phyloP scores from a whole-genome alignment of 2,329 filamentous ascomycete genomes.

The Aureobasidium vineae region DNA sequence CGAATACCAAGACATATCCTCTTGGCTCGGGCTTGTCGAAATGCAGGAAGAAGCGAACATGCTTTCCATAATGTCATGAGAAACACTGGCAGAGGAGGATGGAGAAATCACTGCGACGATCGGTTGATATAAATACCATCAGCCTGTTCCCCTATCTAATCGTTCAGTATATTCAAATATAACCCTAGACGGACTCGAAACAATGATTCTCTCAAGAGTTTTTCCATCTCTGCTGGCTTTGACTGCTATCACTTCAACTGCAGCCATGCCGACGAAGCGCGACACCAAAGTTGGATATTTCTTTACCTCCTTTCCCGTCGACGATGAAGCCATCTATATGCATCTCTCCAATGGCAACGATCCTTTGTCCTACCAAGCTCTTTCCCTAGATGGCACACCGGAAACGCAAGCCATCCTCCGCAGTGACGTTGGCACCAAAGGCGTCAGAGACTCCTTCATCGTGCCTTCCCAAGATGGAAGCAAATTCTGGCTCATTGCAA shows the following conservation, averaged over 20 bases:
- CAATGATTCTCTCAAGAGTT: slow-evolving; percentile 1
- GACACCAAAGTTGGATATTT: slow-evolving; percentile 8
- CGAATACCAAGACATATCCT: neutral
- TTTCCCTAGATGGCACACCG: neutral
- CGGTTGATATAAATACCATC: slow-evolving; percentile 21
- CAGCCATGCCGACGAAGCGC: slow-evolving; percentile 11
- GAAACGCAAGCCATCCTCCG: slow-evolving; percentile 4
- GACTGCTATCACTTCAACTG: neutral
- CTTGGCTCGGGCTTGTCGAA: slow-evolving; percentile 14
- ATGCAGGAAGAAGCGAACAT: neutral
- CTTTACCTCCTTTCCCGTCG: slow-evolving; percentile 7
- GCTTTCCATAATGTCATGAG: neutral
- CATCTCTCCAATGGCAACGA: slow-evolving; percentile 7
- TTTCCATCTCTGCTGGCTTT: neutral
- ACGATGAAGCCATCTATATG: slow-evolving; percentile 6
- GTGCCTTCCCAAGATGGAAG: slow-evolving; percentile 10
- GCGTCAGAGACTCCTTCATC: slow-evolving; percentile 12
- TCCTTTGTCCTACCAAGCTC: slow-evolving; percentile 6
- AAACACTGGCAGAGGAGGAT: neutral
- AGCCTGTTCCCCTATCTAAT: neutral
- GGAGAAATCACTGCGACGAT: neutral
- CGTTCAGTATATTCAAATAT: neutral
- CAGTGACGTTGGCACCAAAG: slow-evolving; percentile 3
- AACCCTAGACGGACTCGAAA: neutral
- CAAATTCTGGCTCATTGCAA: slow-evolving; percentile 13